phyloP scores from a whole-genome alignment of 768 basidiomycete species.

The Mycena indigotica region DNA sequence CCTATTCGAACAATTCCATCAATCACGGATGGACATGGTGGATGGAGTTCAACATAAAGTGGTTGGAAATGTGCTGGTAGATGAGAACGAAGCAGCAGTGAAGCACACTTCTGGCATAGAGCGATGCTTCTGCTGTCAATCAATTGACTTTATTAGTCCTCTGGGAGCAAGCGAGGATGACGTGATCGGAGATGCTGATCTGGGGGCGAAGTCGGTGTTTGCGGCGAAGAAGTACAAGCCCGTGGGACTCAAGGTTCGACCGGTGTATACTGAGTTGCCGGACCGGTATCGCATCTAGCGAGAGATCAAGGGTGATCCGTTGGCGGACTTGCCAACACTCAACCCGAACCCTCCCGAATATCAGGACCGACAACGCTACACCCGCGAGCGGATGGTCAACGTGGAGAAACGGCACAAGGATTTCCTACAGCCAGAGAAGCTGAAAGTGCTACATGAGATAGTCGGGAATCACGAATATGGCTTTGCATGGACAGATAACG shows the following conservation, averaged over 20 bases:
- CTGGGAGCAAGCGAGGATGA: background rate
- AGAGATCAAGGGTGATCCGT: conserved; percentile 28
- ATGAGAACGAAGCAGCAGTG: background rate
- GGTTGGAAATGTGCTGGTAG: conserved; percentile 3
- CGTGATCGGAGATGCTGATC: background rate
- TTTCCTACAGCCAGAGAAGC: conserved; percentile 31
- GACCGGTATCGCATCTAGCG: conserved; percentile 24
- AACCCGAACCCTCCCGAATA: conserved; percentile 23
- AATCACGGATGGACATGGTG: background rate
- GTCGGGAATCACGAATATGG: conserved; percentile 24
- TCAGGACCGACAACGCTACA: conserved; percentile 16
- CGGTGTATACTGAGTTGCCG: conserved; percentile 22
- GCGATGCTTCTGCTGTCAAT: conserved; percentile 3
- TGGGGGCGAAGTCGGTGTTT: background rate
- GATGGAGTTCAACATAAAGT: conserved; percentile 7
- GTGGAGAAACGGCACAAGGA: conserved; percentile 23
- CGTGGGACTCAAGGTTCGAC: conserved; percentile 22
- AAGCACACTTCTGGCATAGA: background rate
- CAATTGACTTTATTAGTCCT: conserved; percentile 3
- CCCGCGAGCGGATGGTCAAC: conserved; percentile 21
- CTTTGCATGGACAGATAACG: conserved; percentile 8
- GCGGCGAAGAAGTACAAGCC: conserved; percentile 26
- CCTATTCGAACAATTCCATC: background rate
- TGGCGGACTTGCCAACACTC: conserved; percentile 20
- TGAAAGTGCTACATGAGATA: conserved; percentile 26